Evolutionary conservation across 352 stramenopile genomes (phyloP).

Genomic region (Phytophthora foliorum): DNA sequence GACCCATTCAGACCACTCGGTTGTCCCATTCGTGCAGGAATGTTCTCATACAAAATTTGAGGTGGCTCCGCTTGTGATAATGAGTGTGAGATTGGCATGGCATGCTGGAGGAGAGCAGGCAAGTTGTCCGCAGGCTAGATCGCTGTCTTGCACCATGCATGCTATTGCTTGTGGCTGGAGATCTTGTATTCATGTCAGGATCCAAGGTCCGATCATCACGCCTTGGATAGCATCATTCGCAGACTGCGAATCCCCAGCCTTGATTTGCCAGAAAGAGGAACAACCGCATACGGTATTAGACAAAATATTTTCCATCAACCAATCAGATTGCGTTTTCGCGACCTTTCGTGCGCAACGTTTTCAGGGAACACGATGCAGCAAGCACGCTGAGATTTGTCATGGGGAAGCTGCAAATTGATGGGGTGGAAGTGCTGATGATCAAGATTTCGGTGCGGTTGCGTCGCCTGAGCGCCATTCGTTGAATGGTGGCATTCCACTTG

Average conservation of each 20-base stretch:
- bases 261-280: background rate
- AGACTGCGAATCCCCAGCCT: no score
- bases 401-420: constrained; percentile 1
- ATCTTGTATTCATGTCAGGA: background rate
- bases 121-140: background rate
- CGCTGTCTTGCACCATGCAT: no score
- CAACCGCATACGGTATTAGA: background rate
- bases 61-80: background rate
- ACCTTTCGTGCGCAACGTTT: background rate
- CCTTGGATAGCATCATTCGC: background rate
- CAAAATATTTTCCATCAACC: background rate
- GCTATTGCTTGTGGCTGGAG: no score
- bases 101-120: background rate
- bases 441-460: constrained; percentile 20
- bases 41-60: background rate
- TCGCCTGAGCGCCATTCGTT: constrained; percentile 4
- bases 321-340: background rate
- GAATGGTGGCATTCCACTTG: background rate
- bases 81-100: background rate
- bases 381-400: background rate
- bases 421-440: background rate
- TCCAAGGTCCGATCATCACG: no score
- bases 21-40: background rate
- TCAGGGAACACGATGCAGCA: background rate
- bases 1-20: background rate